Evolutionary conservation across 2,329 filamentous ascomycete species (phyloP), one percentile per base, ranked within the genome.

Genomic region (Sporothrix sp.): DNA sequence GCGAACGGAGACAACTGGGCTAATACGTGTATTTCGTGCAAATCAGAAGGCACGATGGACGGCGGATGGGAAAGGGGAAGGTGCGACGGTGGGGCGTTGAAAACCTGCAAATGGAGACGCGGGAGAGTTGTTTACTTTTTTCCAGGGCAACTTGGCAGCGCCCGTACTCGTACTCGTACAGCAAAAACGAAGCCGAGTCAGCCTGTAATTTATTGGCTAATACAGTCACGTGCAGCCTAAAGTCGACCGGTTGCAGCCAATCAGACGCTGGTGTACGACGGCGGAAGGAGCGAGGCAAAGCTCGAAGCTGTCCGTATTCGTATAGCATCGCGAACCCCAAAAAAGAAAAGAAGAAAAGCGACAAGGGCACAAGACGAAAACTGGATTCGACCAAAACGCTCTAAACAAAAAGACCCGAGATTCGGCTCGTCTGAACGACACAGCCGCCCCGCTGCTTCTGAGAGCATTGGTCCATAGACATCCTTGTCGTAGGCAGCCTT

Each of bases 121-220:
- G 13, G 7, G 27, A 35, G 30, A 14, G 7, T 47, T 47, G 44
- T 47, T 47, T 47, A 47, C 33, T 47, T 47, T 47, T 38, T 38
- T 21, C 23, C 16, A n/a, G n/a, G 33, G 16, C 43, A 36, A 30
- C n/a, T n/a, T n/a, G n/a, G n/a, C 23, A 35, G 45, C 39, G 39
- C 35, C 39, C 45, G 45, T 48, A 48, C 45, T 48, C 45, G 45
- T 37, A 47, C 23, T 47, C 33, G 44, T 36, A 37, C 44, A 32
- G 32, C 14, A 33, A 11, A 47, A 47, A 21, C 14, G n/a, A n/a
- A n/a, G n/a, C n/a, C 43, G 36, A 36, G 18, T 25, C 23, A 16
- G 27, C 16, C 42, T 35, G 28, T 35, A 43, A 25, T 7, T 44
- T 44, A 27, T 18, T 20, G 43, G 43, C 21, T 27, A 20, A 30